These are phyloP conservation scores for Mallotus nudiflorus DNA, from an alignment of 345 rosid genomes.

Conservation along the genomic window DNA sequence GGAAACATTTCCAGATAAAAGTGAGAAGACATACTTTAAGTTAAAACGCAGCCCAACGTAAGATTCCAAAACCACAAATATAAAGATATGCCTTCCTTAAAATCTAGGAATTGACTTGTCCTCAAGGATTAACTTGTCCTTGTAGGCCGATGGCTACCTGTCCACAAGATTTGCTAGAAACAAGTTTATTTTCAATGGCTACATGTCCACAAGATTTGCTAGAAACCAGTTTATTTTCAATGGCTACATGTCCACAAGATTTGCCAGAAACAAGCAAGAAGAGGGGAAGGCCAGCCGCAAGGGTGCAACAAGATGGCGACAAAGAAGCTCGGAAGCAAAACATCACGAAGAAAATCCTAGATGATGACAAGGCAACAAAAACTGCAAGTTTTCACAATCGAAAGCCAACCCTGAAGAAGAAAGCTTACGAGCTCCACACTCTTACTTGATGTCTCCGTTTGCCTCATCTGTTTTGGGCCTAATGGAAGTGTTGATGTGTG, in stretches of 20 bases:
- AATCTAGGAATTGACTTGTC: no score
- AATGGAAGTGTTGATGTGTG: background rate
- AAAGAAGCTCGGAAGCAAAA: background rate
- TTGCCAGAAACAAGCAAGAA: background rate
- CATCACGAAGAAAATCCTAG: background rate
- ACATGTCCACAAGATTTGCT: background rate
- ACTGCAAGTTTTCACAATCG: background rate
- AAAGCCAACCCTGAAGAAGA: background rate
- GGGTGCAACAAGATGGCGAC: background rate
- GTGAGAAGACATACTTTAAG: background rate
- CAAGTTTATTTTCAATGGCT: no score
- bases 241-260: background rate
- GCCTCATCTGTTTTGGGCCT: slow-evolving; percentile 1
- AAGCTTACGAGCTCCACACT: background rate
- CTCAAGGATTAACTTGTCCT: no score
- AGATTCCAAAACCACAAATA: background rate
- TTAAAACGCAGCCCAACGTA: background rate
- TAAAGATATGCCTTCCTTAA: background rate
- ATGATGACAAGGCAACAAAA: background rate
- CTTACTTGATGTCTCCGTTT: background rate
- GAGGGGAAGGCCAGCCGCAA: background rate
- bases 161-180: no score
- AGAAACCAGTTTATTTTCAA: no score
- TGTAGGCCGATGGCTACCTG: no score
- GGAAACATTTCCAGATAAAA: no score